Evolutionary conservation across 2,329 filamentous ascomycete genomes (phyloP), one percentile per base, ranked within the genome.

Genomic region (Neofusicoccum laricinum): DNA sequence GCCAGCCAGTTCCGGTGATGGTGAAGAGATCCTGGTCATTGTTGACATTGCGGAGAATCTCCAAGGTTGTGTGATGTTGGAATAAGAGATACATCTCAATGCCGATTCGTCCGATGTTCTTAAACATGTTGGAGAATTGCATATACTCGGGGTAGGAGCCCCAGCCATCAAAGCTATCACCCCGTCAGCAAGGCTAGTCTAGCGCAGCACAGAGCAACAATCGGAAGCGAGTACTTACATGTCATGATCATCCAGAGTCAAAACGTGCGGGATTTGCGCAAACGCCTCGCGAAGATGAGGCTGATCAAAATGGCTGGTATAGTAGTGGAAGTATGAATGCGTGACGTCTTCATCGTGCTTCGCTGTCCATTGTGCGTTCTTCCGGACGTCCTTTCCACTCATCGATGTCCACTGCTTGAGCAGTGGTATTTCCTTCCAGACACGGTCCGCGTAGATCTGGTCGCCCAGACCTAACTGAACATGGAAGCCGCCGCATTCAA

Each of bases 1-100:
- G 95, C 95, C 95, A 99, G 7, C 95, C 95, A 19, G 90, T 90
- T n/a, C 95, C 94, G 0, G 95, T 98, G 63, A 99, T 90, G 1
- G 94, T 98, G 79, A 99, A 99, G 5, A 99, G 86, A 71, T 99
- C 95, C 53, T 88, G 85, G 72, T 99, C 95, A 51, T 91, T 91
- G 72, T 85, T 90, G 65, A 96, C 89, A 70, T 96, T 94, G 61
- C 93, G 90, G 64, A 99, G 86, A 46, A 98, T 91, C 73, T 98
- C 95, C 2, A 96, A 84, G 0, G 94, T 98, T 0, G 95, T 98
- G 76, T 99, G 95, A 73, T 99, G 95, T 74, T 99, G 95, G 83
- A 99, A 99, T 7, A 99, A 85, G 40, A 99, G 84, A 74, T 98
- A 99, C 93, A 97, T 97, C 70, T 98, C 93, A 63, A 96, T 93